phyloP scores from a whole-genome alignment of 768 basidiomycete species.

The Lentinula raphanica region DNA sequence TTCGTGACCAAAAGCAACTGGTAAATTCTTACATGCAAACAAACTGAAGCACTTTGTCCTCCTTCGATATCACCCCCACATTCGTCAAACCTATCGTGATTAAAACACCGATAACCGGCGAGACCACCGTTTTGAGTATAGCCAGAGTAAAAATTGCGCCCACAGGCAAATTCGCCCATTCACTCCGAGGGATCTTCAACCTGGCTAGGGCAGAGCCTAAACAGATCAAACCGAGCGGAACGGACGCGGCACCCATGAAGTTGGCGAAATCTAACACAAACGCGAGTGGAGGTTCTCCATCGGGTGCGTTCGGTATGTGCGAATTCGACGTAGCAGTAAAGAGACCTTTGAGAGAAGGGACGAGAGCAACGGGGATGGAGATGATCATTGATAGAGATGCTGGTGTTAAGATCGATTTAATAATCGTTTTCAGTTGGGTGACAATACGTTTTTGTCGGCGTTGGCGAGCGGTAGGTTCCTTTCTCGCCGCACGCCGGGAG shows the following conservation, averaged over 20 bases:
- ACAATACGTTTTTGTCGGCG: neutral
- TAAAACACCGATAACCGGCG: slow-evolving; percentile 57
- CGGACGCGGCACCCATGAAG: slow-evolving; percentile 59
- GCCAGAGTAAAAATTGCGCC: slow-evolving; percentile 53
- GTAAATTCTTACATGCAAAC: slow-evolving; percentile 58
- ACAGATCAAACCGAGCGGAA: slow-evolving; percentile 58
- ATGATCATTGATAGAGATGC: slow-evolving; percentile 48
- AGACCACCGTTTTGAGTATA: slow-evolving; percentile 47
- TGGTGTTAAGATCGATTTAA: slow-evolving; percentile 39
- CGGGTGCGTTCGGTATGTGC: slow-evolving; percentile 48
- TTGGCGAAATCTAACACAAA: slow-evolving; percentile 51
- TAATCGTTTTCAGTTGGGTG: slow-evolving; percentile 16
- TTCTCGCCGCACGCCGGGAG: neutral
- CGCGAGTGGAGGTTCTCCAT: slow-evolving; percentile 62
- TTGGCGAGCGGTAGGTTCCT: neutral
- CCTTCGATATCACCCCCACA: slow-evolving; percentile 38
- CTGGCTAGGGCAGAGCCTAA: slow-evolving; percentile 61
- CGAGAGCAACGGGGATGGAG: slow-evolving; percentile 50
- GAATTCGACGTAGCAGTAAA: slow-evolving; percentile 45
- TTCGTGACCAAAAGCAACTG: no score
- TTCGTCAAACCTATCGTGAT: slow-evolving; percentile 48
- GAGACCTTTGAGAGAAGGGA: slow-evolving; percentile 54
- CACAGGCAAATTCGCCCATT: slow-evolving; percentile 41
- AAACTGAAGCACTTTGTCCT: slow-evolving; percentile 58
- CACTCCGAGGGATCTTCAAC: slow-evolving; percentile 43